Base-by-base conservation (phyloP, 805 yeast genomes). In the Teunomyces aglyptinius region DNA sequence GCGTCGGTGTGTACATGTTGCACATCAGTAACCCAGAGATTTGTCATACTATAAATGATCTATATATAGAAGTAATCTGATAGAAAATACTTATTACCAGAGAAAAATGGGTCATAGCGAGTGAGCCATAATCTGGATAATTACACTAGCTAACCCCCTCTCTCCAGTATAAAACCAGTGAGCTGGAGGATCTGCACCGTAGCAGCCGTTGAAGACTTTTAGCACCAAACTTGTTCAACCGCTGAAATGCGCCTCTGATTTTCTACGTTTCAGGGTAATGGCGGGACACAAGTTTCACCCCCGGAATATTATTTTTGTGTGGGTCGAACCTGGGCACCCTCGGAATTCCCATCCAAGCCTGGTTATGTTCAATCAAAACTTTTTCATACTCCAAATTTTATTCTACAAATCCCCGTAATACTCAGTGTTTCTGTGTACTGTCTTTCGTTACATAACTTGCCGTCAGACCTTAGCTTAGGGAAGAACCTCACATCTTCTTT, bases 291-390 rank as follows among this genome's bases (percentile, higher is more conserved):
- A 34, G 22, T 18, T 16, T 11, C 22, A 11, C 38, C 38, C 38
- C 22, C 38, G 38, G 38, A 35, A 35, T 19, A 35, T 19, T 7
- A 6, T 11, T 19, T 19, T 35, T 35, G n/a, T 35, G 19, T 19
- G 22, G 19, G 38, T 12, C 38, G 38, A n/a, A 35, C n/a, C 22
- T 6, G 15, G 15, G 16, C 16, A 10, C 39, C 39, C 39, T 36
- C 39, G 39, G 39, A 36, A 36, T 10, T 36, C 39, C 28, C 6
- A 36, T n/a, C 39, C 16, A 36, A 22, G 28, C 39, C 39, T 20
- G 39, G 28, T 22, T n/a, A 36, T 36, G 20, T 36, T 36, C 39
- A 22, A 36, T 36, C 39, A 36, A 36, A 36, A 36, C 39, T 36
- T 36, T 36, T 36, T 36, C 39, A 36, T n/a, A 36, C 28, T 36